Base-by-base conservation (phyloP, 2,329 filamentous ascomycete species). In the Xylaria sp. region DNA sequence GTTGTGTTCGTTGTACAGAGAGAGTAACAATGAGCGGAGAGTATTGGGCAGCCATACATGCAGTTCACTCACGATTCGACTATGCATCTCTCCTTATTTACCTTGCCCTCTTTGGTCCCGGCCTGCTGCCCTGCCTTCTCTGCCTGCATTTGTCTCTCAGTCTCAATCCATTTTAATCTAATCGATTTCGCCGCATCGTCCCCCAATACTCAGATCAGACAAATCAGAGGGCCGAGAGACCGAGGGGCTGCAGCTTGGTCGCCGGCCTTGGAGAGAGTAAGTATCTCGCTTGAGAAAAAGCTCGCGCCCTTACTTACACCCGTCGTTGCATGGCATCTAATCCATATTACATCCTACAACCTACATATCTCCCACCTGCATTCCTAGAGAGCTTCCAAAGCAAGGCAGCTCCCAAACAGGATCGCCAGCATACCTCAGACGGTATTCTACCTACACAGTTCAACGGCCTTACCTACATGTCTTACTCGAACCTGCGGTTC, bases 41-140 rank as follows among this genome's bases (percentile, higher is more conserved):
- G 37, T 55, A 61, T 63, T 63, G 61, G 61, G 61, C 61, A 63
- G 50, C 61, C 54, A 63, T 63, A 63, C 61, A 63, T 61, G 55
- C 19, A 18, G 44, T 19, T 30, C 23, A 30, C 23, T 30, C 23
- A 5, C 5, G 23, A 30, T 30, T 30, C 23, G n/a, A 16, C 11
- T 16, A n/a, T n/a, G 44, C 16, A 7, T 23, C 18, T 30, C 13
- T 8, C 18, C 19, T 50, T 30, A 19, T 16, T 52, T 30, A 9
- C 39, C 44, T 19, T 30, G 58, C 55, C 56, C 53, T 34, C 23
- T n/a, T 30, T 42, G 35, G 35, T 42, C 3, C 46, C 52, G 47
- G 48, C 19, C 52, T 50, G 44, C 47, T 35, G 49, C 49, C 23
- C 46, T 18, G 18, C 8, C 47, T 19, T 5, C 48, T 34, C 9